Base-by-base conservation (phyloP, 2,329 filamentous ascomycete genomes). In the Trichoderma afroharzianum region DNA sequence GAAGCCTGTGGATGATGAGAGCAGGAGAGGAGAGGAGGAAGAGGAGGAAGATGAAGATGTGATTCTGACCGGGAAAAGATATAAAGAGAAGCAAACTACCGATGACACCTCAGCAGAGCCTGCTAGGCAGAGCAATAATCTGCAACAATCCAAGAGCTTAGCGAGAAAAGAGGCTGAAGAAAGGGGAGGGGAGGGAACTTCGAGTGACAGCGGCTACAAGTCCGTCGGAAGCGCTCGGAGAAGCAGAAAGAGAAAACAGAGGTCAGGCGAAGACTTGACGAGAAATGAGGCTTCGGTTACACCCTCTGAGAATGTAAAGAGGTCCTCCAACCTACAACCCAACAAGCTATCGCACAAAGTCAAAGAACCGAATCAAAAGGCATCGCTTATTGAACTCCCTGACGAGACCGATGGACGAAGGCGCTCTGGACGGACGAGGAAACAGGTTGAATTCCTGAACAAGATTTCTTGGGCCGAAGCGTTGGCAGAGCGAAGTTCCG, bases 401-500 rank as follows among this genome's bases (percentile, higher is more conserved):
- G 69, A 61, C 61, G 72, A 73, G n/a, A 7, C 30, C 30, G 59
- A 32, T 26, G 68, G 68, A 1, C 73, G 74, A 26, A 75, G 77
- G 64, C 75, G 75, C 15, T 78, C 78, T 50, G 76, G 76, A 6
- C 76, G 79, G 39, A 74, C 72, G 15, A 76, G 77, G 32, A 80
- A 77, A 57, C 76, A 78, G 69, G 74, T 73, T 18, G 76, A 79
- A 47, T 79, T 78, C 47, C 73, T 77, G 71, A 77, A 77, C 43
- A 79, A 78, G 61, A 73, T 80, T 14, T 76, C 78, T 7, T 79
- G 79, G 79, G 55, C 72, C 4, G 74, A 79, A 14, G 77, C 72
- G 32, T 70, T 72, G 28, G 63, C 74, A 62, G 62, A 72, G 30
- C 68, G 18, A n/a, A 73, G 43, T 39, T 61, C 70, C 2, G 61